Evolutionary conservation across 345 rosid genomes (phyloP), one percentile per base, ranked within the genome.

Genomic region (Citrus glauca): DNA sequence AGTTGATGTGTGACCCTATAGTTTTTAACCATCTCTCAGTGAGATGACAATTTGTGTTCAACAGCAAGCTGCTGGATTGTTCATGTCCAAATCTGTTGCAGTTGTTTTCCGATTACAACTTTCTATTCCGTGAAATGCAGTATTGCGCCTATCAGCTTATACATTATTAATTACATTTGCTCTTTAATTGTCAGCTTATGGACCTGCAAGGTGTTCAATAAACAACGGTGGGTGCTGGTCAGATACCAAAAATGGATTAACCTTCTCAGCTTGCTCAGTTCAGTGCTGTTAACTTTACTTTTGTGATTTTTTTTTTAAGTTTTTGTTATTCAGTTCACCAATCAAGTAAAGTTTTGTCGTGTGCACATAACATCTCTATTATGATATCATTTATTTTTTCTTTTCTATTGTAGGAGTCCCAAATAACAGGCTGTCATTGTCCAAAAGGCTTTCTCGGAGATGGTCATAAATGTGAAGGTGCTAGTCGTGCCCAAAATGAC

Each of bases 161-260:
- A 45, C 1, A 42, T 42, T 42, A 42, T 10, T 42, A 42, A 42
- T 42, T 25, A 69, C 48, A 9, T 45, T 75, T 60, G 6, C 74
- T 62, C 66, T 30, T 63, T 63, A 42, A 72, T 76, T 72, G 24
- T 69, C 90, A 96, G 99, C 92, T 57, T 80, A 77, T 84, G 97
- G 97, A 80, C 89, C 97, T 78, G 91, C 86, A 55, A 87, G 99
- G 73, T 96, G 99, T 78, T 71, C 87, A 1, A 83, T 92, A 63
- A 72, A 87, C 74, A 77, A 87, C 60, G 99, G 99, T 73, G 95
- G 95, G n/a, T 96, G 99, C 90, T 96, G 99, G 99, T 90, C 92
- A 25, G 97, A 93, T 14, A 64, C 88, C n/a, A 86, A 33, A 80
- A 28, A 87, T 64, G 94, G 86, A 73, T 75, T 42, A 74, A 86